These are phyloP conservation scores for Podospora tetraspora DNA, from an alignment of 495 filamentous ascomycete species.

Conservation along the genomic window DNA sequence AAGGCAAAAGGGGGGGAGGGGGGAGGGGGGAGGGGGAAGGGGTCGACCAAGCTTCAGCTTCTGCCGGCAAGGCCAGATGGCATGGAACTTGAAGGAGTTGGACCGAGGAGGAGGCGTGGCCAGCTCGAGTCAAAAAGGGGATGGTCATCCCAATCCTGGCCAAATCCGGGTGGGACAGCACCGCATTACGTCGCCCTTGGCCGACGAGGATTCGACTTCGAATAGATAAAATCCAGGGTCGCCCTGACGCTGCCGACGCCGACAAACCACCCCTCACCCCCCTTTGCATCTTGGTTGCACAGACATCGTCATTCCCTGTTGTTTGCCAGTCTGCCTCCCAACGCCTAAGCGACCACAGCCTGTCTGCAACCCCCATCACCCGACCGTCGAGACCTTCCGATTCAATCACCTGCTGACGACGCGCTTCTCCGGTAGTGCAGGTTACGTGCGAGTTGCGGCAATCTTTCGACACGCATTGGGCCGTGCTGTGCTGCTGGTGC, in stretches of 20 bases:
- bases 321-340: slow-evolving; percentile 18
- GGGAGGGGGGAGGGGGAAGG: too few relatives aligned
- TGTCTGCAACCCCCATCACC: not conserved
- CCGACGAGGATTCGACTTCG: slow-evolving; percentile 1
- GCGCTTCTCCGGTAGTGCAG: not conserved
- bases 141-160: not conserved
- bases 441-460: not conserved
- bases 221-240: slow-evolving; percentile 2
- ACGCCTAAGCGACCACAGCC: slow-evolving; percentile 7
- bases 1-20: not conserved
- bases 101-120: not conserved
- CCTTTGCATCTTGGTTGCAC: slow-evolving; percentile 1
- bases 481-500: too few relatives aligned
- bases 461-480: not conserved
- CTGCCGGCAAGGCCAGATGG: not conserved
- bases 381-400: not conserved
- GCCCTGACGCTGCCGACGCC: not conserved
- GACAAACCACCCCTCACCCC: slow-evolving; percentile 11
- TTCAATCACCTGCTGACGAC: not conserved
- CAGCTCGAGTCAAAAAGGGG: not conserved
- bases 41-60: not conserved
- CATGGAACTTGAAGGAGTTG: not conserved
- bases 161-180: slow-evolving; percentile 8
- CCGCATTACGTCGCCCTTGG: slow-evolving; percentile 17
- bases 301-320: slow-evolving; percentile 32